Evolutionary conservation across 257 asterid genomes (phyloP), one percentile per base, ranked within the genome.

Genomic region (Salvia splendens): DNA sequence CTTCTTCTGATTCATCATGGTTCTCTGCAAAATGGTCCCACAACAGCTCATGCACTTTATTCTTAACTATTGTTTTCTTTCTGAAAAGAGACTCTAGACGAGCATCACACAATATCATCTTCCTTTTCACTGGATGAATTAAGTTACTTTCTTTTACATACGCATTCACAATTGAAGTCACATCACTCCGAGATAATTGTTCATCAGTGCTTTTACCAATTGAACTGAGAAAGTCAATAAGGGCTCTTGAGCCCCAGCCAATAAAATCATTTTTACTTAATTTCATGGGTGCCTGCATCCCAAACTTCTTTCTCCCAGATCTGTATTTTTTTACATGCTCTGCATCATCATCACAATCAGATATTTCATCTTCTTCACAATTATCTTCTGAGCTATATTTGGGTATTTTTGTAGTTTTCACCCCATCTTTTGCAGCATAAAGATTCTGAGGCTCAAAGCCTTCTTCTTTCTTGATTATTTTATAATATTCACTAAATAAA

Each of bases 241-340:
- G 98, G 67, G 89, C 42, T 55, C 61, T 82, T 32, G 98, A 87
- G 47, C 81, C 96, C 98, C 98, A 89, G 54, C 97, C 95, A 64
- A 66, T 15, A 58, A 87, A 92, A 61, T 76, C 83, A 74, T 60
- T 54, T 70, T 73, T 76, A 56, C 76, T 78, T 69, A 85, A 78
- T 71, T 69, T 84, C 51, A 2, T 45, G 12, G 74, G 67, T 67
- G 67, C 73, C 56, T 48, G 67, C 38, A 10, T 54, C 15, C 65
- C 51, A 40, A 67, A 43, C 50, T 74, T 78, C 62, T 64, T 69
- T 54, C 63, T 64, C 79, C 55, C 70, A 36, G 60, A 61, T 77
- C 56, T 72, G 56, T 42, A n/a, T 43, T 61, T 72, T 50, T 69
- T 67, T 45, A 24, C 70, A 40, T 15, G 41, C 48, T 81, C 83